phyloP scores from a whole-genome alignment of 305 asterid species.

The Fraxinus paxiana region DNA sequence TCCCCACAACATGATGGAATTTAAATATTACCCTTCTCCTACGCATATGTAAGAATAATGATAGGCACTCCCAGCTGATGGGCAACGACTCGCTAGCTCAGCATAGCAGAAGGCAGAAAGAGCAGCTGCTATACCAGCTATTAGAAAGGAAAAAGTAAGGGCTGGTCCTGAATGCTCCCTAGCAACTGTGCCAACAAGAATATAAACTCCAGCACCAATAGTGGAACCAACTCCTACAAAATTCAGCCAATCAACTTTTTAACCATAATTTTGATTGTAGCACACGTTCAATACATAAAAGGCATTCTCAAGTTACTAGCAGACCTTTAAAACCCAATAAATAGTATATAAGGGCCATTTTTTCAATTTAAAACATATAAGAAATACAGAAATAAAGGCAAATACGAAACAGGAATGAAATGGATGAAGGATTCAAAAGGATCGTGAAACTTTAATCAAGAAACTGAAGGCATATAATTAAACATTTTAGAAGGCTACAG shows the following conservation, averaged over 20 bases:
- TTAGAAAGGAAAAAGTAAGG: constrained; percentile 74
- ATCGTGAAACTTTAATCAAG: neutral
- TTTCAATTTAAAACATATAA: neutral
- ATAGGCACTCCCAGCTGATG: constrained; percentile 99
- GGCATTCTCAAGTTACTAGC: neutral
- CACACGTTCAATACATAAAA: neutral
- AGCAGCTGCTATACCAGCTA: constrained; percentile 96
- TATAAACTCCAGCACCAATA: constrained; percentile 95
- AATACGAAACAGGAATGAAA: neutral
- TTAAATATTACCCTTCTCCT: constrained; percentile 73
- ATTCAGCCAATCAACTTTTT: constrained; percentile 13
- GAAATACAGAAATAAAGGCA: neutral
- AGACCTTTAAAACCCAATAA: neutral
- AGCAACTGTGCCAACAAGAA: constrained; percentile 94
- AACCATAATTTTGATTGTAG: neutral
- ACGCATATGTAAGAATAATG: constrained; percentile 92
- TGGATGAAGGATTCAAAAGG: neutral
- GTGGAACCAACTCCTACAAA: constrained; percentile 88
- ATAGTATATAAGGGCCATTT: neutral
- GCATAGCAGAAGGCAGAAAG: constrained; percentile 97
- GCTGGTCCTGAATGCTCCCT: constrained; percentile 98
- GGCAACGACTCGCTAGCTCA: constrained; percentile 89
- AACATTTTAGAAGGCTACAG: neutral
- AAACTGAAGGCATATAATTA: neutral
- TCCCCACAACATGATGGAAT: neutral